Conservation (phyloP, 192 early-diverging fungal species). For the Podila epigama region DNA sequence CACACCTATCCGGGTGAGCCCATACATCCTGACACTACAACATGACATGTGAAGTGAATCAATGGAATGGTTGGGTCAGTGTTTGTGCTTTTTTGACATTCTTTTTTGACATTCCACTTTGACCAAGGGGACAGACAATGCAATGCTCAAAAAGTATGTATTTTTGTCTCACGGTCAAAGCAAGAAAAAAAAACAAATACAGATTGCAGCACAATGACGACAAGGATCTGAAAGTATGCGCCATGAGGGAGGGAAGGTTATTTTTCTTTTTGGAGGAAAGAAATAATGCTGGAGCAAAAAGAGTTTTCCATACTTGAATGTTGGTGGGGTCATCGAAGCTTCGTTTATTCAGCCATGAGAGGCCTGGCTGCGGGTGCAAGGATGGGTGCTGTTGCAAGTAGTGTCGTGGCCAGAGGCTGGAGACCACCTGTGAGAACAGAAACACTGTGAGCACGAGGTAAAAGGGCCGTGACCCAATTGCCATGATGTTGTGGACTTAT, state of each 20-base stretch:
- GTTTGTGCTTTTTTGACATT: background rate
- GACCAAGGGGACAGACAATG: background rate
- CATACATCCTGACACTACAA: constrained; percentile 59
- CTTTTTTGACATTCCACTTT: background rate
- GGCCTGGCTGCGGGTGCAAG: background rate
- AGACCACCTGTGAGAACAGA: constrained; percentile 20
- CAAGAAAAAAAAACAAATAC: background rate
- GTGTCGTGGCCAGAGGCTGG: constrained; percentile 33
- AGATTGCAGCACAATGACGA: background rate
- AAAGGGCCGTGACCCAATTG: constrained; percentile 24
- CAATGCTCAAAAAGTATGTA: background rate
- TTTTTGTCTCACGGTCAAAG: background rate
- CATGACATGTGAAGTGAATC: background rate
- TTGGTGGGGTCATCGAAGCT: constrained; percentile 22
- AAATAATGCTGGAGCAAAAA: background rate
- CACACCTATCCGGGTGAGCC: constrained; percentile 62
- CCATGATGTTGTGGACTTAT: constrained; percentile 3
- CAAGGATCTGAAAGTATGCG: background rate
- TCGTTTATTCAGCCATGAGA: constrained; percentile 21
- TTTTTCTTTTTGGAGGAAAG: background rate
- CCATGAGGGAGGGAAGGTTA: background rate
- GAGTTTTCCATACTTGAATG: constrained; percentile 12
- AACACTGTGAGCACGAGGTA: constrained; percentile 41
- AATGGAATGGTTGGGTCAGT: background rate
- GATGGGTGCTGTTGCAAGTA: background rate